Evolutionary conservation across 192 early-diverging fungal species (phyloP).

Genomic region (Paraglomus occultum): DNA sequence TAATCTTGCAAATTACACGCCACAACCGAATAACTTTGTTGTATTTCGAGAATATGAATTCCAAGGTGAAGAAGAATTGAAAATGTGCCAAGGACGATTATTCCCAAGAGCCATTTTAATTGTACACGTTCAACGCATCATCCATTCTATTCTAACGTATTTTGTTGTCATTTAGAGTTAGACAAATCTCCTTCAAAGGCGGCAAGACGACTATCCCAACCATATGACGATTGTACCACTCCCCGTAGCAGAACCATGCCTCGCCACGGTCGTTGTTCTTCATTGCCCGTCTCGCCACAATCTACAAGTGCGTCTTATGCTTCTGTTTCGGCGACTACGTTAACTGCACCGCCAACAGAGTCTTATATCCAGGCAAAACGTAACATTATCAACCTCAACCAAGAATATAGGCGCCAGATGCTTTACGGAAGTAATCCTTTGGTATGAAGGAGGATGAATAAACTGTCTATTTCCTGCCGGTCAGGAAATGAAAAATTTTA

Average conservation of each 20-base stretch:
- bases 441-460: no score
- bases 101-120: neutral
- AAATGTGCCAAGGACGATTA: neutral
- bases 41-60: constrained; percentile 37
- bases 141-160: neutral
- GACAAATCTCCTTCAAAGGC: neutral
- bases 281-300: neutral
- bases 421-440: constrained; percentile 10
- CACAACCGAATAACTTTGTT: constrained; percentile 41
- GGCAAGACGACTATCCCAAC: constrained; percentile 2
- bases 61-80: neutral
- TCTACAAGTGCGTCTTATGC: neutral
- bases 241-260: neutral
- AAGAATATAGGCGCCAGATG: neutral
- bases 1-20: constrained; percentile 32
- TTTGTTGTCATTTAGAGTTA: neutral
- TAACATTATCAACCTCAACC: neutral
- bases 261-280: neutral
- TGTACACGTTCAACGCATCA: neutral
- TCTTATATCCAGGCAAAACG: constrained; percentile 4
- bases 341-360: constrained; percentile 1
- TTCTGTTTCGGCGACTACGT: neutral
- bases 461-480: no score
- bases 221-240: neutral
- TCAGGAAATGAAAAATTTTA: no score